Conservation (phyloP, 2,329 filamentous ascomycete genomes). For the Xylaria sp. region DNA sequence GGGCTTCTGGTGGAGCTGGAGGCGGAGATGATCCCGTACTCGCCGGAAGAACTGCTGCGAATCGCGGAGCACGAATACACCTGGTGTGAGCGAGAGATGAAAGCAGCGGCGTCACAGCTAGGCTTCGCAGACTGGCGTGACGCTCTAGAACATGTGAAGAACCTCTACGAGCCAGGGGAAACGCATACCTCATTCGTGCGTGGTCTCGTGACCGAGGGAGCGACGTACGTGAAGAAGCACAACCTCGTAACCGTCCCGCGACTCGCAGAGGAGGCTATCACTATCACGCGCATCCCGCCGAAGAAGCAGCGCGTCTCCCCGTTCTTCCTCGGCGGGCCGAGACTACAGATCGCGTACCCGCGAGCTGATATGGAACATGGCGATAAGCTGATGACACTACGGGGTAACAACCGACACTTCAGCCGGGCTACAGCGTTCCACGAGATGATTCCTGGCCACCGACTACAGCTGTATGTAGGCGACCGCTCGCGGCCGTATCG, state of each 20-base stretch:
- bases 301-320: constrained; percentile 64
- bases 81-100: constrained; percentile 68
- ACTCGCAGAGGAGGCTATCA: constrained; percentile 63
- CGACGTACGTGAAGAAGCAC: constrained; percentile 62
- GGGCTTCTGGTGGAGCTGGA: constrained; percentile 63
- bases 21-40: constrained; percentile 67
- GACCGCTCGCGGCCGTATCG: constrained; percentile 60
- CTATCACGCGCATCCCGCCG: constrained; percentile 67
- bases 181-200: constrained; percentile 63
- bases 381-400: constrained; percentile 68
- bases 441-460: constrained; percentile 69
- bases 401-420: constrained; percentile 68
- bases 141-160: constrained; percentile 67
- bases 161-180: constrained; percentile 62
- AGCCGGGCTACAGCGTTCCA: constrained; percentile 69
- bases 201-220: constrained; percentile 61
- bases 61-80: constrained; percentile 62
- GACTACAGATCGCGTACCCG: constrained; percentile 67
- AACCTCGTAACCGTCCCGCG: constrained; percentile 65
- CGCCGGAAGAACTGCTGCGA: constrained; percentile 64
- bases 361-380: constrained; percentile 62
- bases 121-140: constrained; percentile 61
- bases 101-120: constrained; percentile 59
- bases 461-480: constrained; percentile 63
- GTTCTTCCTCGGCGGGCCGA: constrained; percentile 67